phyloP scores from a whole-genome alignment of 2,329 filamentous ascomycete genomes.

The Diplocarpon rosae region DNA sequence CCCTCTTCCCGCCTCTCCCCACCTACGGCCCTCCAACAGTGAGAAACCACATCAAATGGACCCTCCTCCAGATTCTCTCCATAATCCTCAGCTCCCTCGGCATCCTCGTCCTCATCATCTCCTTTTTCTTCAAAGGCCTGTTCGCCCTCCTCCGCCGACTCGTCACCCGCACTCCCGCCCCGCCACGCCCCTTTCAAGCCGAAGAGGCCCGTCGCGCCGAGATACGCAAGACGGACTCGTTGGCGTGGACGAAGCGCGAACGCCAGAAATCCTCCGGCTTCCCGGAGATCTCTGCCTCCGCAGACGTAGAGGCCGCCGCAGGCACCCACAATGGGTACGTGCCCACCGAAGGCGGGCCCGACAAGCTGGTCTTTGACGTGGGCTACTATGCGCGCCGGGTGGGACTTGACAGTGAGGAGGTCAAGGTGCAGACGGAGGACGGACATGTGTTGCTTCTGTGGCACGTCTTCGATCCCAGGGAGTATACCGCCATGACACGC shows the following conservation, averaged over 20 bases:
- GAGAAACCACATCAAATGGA: neutral
- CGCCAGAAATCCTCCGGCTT: neutral
- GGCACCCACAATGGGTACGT: neutral
- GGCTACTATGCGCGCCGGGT: conserved; percentile 5
- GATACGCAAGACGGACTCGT: neutral
- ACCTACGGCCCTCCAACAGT: neutral
- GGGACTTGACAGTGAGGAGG: conserved; percentile 1
- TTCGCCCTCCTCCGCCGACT: neutral
- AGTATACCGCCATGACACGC: neutral
- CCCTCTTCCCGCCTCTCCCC: conserved; percentile 1
- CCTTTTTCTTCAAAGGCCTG: neutral
- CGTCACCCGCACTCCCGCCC: neutral
- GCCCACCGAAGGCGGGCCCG: conserved; percentile 3
- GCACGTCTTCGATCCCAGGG: conserved; percentile 6
- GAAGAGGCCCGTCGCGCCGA: conserved; percentile 1
- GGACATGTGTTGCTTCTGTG: conserved; percentile 3
- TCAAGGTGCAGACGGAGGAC: conserved; percentile 7
- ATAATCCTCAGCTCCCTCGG: neutral
- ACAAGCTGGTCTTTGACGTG: conserved; percentile 2
- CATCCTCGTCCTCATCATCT: neutral
- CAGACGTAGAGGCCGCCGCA: neutral
- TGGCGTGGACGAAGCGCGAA: neutral
- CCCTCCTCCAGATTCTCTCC: neutral
- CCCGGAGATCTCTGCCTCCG: neutral
- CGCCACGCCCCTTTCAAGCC: neutral